Conservation (phyloP, 1,139 yeast species). For the Wickerhamomyces sp. region DNA sequence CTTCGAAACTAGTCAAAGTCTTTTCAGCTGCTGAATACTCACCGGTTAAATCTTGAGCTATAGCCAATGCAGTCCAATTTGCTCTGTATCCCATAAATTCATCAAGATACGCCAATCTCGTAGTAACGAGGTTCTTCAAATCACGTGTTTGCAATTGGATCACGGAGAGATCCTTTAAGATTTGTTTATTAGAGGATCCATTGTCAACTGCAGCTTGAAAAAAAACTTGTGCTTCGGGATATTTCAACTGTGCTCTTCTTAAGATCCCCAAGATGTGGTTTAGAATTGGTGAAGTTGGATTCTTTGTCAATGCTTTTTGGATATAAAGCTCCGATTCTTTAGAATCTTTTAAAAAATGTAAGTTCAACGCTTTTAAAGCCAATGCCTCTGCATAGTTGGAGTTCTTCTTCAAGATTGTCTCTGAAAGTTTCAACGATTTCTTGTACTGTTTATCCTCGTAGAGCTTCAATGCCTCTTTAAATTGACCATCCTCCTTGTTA, state of each 20-base stretch:
- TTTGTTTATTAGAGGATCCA: conserved; percentile 75
- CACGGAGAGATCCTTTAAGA: conserved; percentile 76
- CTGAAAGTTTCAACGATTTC: conserved; percentile 74
- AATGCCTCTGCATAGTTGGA: conserved; percentile 75
- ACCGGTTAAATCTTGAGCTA: conserved; percentile 74
- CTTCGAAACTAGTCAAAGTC: conserved; percentile 71
- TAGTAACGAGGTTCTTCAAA: conserved; percentile 52
- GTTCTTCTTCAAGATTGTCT: conserved; percentile 70
- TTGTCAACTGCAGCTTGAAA: conserved; percentile 72
- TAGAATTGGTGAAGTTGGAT: conserved; percentile 55
- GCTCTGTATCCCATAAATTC: conserved; percentile 81
- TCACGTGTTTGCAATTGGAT: conserved; percentile 80
- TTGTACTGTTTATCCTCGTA: conserved; percentile 86
- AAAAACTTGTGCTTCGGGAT: conserved; percentile 75
- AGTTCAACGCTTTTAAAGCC: conserved; percentile 77
- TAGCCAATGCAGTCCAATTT: conserved; percentile 87
- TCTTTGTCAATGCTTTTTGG: conserved; percentile 54
- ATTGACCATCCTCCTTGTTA: conserved; percentile 34
- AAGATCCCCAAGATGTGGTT: conserved; percentile 86
- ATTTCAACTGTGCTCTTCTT: conserved; percentile 65
- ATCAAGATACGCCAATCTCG: conserved; percentile 68
- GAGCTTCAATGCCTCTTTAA: conserved; percentile 75
- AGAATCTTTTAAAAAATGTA: conserved; percentile 47
- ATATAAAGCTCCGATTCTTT: conserved; percentile 65
- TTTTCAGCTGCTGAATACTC: conserved; percentile 66